Percentiles rank a stretch among this genome's conserved stretches.
These are phyloP conservation scores for Rhodomyrtus tomentosa DNA, from an alignment of 345 rosid species.

Conservation along the genomic window DNA sequence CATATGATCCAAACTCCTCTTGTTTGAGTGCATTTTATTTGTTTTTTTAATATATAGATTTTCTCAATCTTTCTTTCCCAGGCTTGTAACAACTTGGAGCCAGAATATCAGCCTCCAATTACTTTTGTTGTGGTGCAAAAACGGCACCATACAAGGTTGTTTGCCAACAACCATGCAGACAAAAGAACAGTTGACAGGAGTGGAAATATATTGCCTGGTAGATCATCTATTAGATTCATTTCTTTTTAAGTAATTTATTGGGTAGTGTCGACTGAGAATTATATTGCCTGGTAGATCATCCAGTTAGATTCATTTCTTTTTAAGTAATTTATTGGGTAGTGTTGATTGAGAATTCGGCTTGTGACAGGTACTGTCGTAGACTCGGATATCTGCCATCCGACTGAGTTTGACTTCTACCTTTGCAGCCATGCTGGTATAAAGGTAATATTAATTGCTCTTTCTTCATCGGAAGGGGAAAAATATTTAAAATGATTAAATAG, in stretches of 20 bases:
- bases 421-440: constrained; percentile 97
- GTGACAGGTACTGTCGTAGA: constrained; percentile 85
- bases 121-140: constrained; percentile 97
- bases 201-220: constrained; percentile 89
- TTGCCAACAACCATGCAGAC: constrained; percentile 61
- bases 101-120: constrained; percentile 92
- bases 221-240: background rate
- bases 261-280: background rate
- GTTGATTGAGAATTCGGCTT: background rate
- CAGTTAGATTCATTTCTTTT: background rate
- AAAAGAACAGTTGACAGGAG: constrained; percentile 62
- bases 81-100: constrained; percentile 90
- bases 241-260: background rate
- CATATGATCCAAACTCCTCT: background rate
- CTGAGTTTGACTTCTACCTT: constrained; percentile 87
- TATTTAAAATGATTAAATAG: background rate
- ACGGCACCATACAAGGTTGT: constrained; percentile 93
- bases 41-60: background rate
- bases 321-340: background rate
- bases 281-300: constrained; percentile 45
- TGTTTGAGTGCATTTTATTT: background rate
- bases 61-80: constrained; percentile 4
- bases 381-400: constrained; percentile 90
- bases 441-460: constrained; percentile 17
- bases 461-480: background rate